Base-by-base conservation (phyloP, 768 basidiomycete genomes). In the Mycena galopus region DNA sequence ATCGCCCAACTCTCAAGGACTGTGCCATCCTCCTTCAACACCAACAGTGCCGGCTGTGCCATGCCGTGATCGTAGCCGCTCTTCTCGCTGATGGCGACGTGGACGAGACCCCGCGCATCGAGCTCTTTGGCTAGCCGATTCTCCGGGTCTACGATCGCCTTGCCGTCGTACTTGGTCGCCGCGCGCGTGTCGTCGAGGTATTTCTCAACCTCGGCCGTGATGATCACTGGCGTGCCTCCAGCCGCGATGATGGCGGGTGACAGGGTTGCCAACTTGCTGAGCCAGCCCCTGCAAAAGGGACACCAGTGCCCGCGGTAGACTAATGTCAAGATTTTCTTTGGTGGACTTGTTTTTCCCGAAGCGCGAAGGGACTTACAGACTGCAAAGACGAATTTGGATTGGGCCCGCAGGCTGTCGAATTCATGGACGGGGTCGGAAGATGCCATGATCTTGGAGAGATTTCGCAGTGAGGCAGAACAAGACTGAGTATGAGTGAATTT, bases 191-290 rank as follows among this genome's bases (percentile, higher is more conserved):
- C 57, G 33, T 58, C 57, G 57, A 35, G 57, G 57, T 58, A 58
- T 58, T 58, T 58, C 57, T 58, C 57, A 35, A 23, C 57, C 57
- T 58, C 57, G 57, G 57, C 30, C 57, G 57, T 58, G 57, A 60
- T 60, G 35, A 60, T 60, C 58, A 60, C 58, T 60, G 58, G 58
- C 58, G 58, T 61, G 59, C 59, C 59, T 61, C 59, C 59, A 61
- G 39, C 39, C 25, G 59, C 59, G 59, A 61, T n/a, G 59, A 61
- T 61, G 42, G 59, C 59, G 59, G 59, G 59, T 44, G 59, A 61
- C 42, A 61, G 59, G 39, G 59, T 61, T 61, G 59, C 59, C 25
- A 61, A 39, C 39, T 39, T 61, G 59, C 59, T 61, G 59, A 61
- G 59, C 59, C 59, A 61, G 23, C 25, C 59, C 59, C 35, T 61